Evolutionary conservation across 768 basidiomycete genomes (phyloP).

Genomic region (Phallus indusiatus): DNA sequence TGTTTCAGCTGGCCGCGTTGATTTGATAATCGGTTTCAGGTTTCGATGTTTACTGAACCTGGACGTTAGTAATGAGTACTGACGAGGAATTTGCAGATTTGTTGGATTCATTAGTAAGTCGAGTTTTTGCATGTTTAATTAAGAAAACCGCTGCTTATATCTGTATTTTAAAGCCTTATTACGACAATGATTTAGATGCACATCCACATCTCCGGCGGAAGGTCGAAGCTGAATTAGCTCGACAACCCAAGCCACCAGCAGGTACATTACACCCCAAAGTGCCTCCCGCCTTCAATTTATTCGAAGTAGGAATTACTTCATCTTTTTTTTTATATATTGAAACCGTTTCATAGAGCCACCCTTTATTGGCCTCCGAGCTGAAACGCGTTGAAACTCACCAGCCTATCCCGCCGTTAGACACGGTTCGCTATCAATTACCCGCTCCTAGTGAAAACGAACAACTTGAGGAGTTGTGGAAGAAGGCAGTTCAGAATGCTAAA

Average conservation of each 20-base stretch:
- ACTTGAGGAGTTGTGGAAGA: slow-evolving; percentile 69
- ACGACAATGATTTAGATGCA: slow-evolving; percentile 83
- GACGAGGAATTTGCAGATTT: neutral
- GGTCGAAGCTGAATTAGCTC: slow-evolving; percentile 67
- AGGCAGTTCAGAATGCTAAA: slow-evolving; percentile 64
- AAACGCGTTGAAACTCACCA: slow-evolving; percentile 62
- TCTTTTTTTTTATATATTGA: slow-evolving; percentile 1
- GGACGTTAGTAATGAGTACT: neutral
- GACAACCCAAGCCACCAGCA: slow-evolving; percentile 46
- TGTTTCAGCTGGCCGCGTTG: neutral
- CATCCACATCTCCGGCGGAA: slow-evolving; percentile 61
- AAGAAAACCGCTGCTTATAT: neutral
- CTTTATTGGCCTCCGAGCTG: slow-evolving; percentile 63
- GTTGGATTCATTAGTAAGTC: slow-evolving; percentile 5
- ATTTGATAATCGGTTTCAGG: neutral
- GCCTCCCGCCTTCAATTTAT: slow-evolving; percentile 55
- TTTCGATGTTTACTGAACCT: neutral
- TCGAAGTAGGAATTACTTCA: slow-evolving; percentile 45
- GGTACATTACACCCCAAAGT: slow-evolving; percentile 59
- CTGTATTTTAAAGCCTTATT: slow-evolving; percentile 50
- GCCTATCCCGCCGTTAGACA: slow-evolving; percentile 59
- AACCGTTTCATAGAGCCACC: slow-evolving; percentile 41
- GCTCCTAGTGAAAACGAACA: slow-evolving; percentile 51
- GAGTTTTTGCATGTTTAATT: neutral
- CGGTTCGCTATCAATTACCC: slow-evolving; percentile 64